These are phyloP conservation scores for Fusarium robinianum DNA, from an alignment of 2,329 filamentous ascomycete genomes.

Conservation along the genomic window DNA sequence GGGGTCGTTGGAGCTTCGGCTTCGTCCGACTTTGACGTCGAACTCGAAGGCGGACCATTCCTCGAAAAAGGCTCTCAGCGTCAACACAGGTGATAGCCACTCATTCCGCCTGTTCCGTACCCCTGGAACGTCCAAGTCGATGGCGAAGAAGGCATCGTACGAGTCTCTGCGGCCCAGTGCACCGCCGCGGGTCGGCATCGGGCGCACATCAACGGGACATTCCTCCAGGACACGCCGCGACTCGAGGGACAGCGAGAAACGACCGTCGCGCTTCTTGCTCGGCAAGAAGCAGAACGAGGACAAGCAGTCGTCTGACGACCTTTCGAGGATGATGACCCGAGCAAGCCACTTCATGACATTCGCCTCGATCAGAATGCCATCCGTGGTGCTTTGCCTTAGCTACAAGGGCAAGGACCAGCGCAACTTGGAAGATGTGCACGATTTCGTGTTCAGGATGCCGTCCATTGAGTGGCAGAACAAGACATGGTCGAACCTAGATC, in stretches of 20 bases:
- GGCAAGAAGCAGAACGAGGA: slow-evolving; percentile 55
- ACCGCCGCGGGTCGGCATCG: slow-evolving; percentile 48
- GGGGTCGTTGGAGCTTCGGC: slow-evolving; percentile 77
- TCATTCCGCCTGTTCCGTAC: slow-evolving; percentile 58
- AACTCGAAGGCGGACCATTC: slow-evolving; percentile 46
- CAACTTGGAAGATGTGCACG: slow-evolving; percentile 95
- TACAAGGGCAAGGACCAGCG: slow-evolving; percentile 96
- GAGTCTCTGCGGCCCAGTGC: slow-evolving; percentile 57
- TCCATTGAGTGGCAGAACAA: slow-evolving; percentile 97
- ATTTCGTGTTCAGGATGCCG: slow-evolving; percentile 95
- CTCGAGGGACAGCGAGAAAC: slow-evolving; percentile 50
- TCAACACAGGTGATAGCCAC: slow-evolving; percentile 54
- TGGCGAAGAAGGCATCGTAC: slow-evolving; percentile 58
- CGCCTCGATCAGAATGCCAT: slow-evolving; percentile 91
- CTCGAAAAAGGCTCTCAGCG: slow-evolving; percentile 53
- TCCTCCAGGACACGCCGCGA: slow-evolving; percentile 47
- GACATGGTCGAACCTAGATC: slow-evolving; percentile 97
- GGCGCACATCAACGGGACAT: slow-evolving; percentile 52
- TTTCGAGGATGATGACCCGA: slow-evolving; percentile 94
- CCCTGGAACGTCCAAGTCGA: slow-evolving; percentile 48
- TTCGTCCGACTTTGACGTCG: slow-evolving; percentile 79
- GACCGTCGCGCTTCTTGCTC: slow-evolving; percentile 60
- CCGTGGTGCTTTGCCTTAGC: slow-evolving; percentile 91
- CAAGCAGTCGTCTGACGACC: slow-evolving; percentile 77
- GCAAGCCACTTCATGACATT: slow-evolving; percentile 98